phyloP scores from a whole-genome alignment of 2,329 filamentous ascomycete genomes.

The Colletotrichum sp. region DNA sequence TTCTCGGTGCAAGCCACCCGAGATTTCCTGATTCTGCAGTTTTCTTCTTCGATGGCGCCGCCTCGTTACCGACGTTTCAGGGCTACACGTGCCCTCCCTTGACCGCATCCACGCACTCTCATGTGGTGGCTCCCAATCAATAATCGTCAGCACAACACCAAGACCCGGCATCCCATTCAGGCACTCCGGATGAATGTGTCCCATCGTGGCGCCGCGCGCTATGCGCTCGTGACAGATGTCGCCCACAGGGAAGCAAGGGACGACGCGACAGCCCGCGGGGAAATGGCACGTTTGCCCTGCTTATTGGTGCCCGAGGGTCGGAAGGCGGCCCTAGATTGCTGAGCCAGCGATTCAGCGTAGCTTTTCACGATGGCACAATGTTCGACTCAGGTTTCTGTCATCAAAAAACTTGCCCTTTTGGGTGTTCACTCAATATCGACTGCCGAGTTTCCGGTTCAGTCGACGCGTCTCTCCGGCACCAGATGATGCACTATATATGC shows the following conservation, averaged over 20 bases:
- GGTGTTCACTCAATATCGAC: background rate
- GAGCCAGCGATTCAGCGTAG: background rate
- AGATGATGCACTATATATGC: slow-evolving; percentile 11
- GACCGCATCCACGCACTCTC: background rate
- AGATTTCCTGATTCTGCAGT: slow-evolving; percentile 19
- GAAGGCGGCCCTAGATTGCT: background rate
- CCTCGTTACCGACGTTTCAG: background rate
- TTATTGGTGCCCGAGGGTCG: background rate
- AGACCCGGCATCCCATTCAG: slow-evolving; percentile 4
- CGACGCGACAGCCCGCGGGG: background rate
- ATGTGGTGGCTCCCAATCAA: slow-evolving; percentile 1
- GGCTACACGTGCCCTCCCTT: background rate
- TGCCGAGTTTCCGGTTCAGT: background rate
- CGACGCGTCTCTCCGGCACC: background rate
- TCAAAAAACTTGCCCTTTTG: background rate
- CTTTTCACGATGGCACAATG: background rate
- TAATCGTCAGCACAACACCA: background rate
- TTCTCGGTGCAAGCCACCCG: slow-evolving; percentile 11
- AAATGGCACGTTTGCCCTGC: background rate
- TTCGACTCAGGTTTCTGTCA: background rate
- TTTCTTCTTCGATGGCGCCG: background rate
- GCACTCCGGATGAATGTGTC: slow-evolving; percentile 15
- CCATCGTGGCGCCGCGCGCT: background rate
- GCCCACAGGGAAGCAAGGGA: background rate
- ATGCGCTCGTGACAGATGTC: slow-evolving; percentile 4